Evolutionary conservation across 176 grass and related monocot genomes (phyloP).

Genomic region (Miscanthus lutarioriparius): DNA sequence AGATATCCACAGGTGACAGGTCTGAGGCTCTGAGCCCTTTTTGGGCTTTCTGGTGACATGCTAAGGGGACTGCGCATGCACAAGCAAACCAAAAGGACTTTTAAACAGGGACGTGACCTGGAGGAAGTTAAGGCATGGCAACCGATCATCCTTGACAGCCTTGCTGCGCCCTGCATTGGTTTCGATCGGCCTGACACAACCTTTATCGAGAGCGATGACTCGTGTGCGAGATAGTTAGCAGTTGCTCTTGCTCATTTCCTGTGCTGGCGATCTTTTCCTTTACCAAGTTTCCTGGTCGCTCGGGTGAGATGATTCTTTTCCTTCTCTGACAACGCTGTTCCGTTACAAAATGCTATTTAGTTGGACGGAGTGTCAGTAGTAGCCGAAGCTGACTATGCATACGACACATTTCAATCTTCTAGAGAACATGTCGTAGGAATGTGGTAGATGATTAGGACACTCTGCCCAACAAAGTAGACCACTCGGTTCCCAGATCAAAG

Average conservation of each 20-base stretch:
- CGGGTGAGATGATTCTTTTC: not conserved
- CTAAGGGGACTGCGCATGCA: conserved; percentile 33
- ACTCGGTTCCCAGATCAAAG: not conserved
- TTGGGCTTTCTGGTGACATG: conserved; percentile 31
- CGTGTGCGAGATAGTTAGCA: conserved; percentile 34
- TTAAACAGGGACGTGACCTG: conserved; percentile 7
- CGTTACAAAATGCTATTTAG: too few relatives aligned
- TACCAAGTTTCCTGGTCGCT: conserved; percentile 39
- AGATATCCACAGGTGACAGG: not conserved
- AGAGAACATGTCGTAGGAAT: not conserved
- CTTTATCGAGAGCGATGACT: not conserved
- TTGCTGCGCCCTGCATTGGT: not conserved
- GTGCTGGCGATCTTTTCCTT: conserved; percentile 13
- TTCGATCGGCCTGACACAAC: not conserved
- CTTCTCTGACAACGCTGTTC: too few relatives aligned
- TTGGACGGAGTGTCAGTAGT: not conserved
- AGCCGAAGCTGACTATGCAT: not conserved
- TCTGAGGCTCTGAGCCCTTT: not conserved
- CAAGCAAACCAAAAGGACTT: conserved; percentile 24
- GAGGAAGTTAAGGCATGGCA: not conserved
- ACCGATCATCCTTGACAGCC: not conserved
- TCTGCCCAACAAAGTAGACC: not conserved
- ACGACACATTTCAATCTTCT: not conserved
- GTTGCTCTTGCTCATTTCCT: conserved; percentile 11
- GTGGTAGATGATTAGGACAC: conserved; percentile 3